Conservation (phyloP, 2,329 filamentous ascomycete species). For the Dactylellina haptotyla region DNA sequence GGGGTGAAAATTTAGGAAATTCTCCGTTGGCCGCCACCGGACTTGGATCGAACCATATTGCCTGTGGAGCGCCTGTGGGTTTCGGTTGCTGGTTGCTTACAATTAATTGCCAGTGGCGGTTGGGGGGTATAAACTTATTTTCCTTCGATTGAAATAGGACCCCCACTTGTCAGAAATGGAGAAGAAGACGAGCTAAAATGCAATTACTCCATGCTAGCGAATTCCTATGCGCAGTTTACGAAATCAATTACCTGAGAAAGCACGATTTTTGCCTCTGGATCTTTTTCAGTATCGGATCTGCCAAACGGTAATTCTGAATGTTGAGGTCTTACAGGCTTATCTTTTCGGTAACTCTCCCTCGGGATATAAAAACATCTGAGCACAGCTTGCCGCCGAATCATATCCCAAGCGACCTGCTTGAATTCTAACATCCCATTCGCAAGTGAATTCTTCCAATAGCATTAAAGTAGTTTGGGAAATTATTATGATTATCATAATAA, state of each 20-base stretch:
- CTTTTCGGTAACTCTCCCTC: neutral
- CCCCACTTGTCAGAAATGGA: too few relatives aligned
- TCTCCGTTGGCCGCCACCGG: conserved; percentile 41
- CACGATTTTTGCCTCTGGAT: neutral
- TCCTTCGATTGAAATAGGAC: neutral
- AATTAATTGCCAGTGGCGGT: conserved; percentile 13
- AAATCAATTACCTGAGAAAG: conserved; percentile 34
- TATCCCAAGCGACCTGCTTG: neutral
- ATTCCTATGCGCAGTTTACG: conserved; percentile 25
- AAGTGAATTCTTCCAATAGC: conserved; percentile 10
- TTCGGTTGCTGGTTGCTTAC: neutral
- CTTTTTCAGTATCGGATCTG: conserved; percentile 3
- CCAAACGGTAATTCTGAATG: conserved; percentile 8
- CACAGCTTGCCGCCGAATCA: neutral
- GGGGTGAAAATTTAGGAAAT: conserved; percentile 40
- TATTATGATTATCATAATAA: neutral
- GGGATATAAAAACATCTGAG: neutral
- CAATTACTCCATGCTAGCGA: neutral
- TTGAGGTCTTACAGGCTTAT: neutral
- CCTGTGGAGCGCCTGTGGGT: conserved; percentile 8
- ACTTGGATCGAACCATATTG: conserved; percentile 14
- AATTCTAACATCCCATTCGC: neutral
- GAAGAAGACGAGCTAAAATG: neutral
- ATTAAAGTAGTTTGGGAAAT: too few relatives aligned
- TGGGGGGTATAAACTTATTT: conserved; percentile 3